Conservation (phyloP, 495 filamentous ascomycete genomes). For the Sphaerosporella brunnea region DNA sequence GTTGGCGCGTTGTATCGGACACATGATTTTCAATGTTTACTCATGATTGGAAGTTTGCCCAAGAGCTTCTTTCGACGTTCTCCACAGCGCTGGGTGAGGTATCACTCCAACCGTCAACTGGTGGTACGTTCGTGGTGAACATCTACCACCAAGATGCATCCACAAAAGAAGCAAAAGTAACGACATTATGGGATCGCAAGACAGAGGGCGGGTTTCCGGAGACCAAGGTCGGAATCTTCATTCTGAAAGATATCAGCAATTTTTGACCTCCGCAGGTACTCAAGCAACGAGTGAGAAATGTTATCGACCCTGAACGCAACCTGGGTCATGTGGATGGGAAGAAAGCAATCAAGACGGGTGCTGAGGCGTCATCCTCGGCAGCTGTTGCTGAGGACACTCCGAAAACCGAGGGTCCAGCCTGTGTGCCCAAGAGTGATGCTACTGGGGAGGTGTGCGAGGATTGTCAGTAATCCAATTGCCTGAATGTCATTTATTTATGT, state of each 20-base stretch:
- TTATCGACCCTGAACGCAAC: constrained; percentile 56
- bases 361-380: neutral
- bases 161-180: constrained; percentile 26
- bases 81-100: constrained; percentile 71
- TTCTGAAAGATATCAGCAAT: neutral
- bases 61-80: constrained; percentile 97
- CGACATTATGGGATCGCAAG: constrained; percentile 76
- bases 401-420: neutral
- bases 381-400: neutral
- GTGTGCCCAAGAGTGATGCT: neutral
- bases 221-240: constrained; percentile 28
- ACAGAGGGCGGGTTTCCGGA: constrained; percentile 76
- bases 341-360: neutral
- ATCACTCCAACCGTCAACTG: constrained; percentile 68
- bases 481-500: too few relatives aligned
- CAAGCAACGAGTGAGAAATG: constrained; percentile 73
- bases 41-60: constrained; percentile 55
- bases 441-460: constrained; percentile 1
- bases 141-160: constrained; percentile 31
- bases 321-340: constrained; percentile 66
- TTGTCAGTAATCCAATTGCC: constrained; percentile 6
- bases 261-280: constrained; percentile 33
- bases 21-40: too few relatives aligned
- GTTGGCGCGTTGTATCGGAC: too few relatives aligned
- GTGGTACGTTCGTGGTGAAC: constrained; percentile 63